Evolutionary conservation across 1,139 yeast genomes (phyloP), one percentile per base, ranked within the genome.

Genomic region (Protomyces inundatus): DNA sequence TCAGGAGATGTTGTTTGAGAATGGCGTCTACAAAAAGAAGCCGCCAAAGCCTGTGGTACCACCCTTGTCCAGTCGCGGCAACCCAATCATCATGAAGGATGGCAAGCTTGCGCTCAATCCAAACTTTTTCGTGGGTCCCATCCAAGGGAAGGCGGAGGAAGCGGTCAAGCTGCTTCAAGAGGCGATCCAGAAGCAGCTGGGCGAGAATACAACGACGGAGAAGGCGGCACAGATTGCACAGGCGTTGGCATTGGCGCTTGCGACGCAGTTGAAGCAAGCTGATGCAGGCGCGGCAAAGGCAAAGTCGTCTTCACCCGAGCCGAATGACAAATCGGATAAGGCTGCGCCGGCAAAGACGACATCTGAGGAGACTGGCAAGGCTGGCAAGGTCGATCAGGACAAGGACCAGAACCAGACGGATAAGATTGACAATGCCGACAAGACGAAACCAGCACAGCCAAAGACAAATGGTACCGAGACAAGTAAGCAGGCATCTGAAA

Each of bases 21-120:
- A 82, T 35, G 85, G 85, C 3, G 82, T 84, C 30, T 67, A 80
- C 60, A 80, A 79, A 67, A 78, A 82, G 4, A 85, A 82, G 67
- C 85, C 83, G 66, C 77, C 70, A 66, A 45, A 64, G 16, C 55
- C 66, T 23, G 46, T 57, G 10, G 55, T 64, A 3, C 39, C 66
- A n/a, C 60, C 63, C 7, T 64, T 66, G 12, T 56, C 54, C 9
- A 67, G 60, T 3, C 51, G 55, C 30, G 55, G 61, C 7, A 60
- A 65, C 7, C 65, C 65, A 3, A 55, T 55, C 51, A 62, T 66
- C 46, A 66, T 66, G 66, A 62, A 54, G 10, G 60, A 66, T 50
- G 67, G 66, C 33, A 64, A 65, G 36, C 54, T 66, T 40, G 55
- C 67, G n/a, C 51, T 66, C 42, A 66, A 66, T 34, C 67, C 66